Conservation (phyloP, 306 rosid genomes). For the Bauhinia variegata region DNA sequence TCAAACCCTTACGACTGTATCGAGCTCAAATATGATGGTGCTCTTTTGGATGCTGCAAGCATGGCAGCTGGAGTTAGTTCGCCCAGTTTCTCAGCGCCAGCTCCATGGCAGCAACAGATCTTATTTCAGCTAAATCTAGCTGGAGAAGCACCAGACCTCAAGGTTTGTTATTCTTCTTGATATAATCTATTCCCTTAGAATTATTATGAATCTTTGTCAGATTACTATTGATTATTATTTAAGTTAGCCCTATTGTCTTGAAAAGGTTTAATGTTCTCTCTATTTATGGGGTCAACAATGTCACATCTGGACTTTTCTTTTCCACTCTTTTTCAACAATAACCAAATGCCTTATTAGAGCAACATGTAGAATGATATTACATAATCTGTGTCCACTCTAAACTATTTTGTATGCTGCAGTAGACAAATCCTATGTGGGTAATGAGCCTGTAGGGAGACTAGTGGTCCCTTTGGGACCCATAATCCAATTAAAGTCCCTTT, state of each 20-base stretch:
- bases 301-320: background rate
- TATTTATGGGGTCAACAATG: background rate
- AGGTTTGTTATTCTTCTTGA: conserved; percentile 53
- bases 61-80: conserved; percentile 82
- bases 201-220: background rate
- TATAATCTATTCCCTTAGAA: background rate
- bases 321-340: background rate
- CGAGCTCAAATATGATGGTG: conserved; percentile 87
- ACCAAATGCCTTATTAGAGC: background rate
- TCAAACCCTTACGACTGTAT: conserved; percentile 80
- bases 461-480: background rate
- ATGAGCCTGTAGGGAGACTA: background rate
- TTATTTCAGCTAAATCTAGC: conserved; percentile 70
- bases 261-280: background rate
- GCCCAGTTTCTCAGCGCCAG: conserved; percentile 76
- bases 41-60: conserved; percentile 92
- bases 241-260: no score
- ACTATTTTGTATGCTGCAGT: background rate
- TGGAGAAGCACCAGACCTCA: conserved; percentile 78
- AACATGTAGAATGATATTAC: background rate
- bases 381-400: background rate
- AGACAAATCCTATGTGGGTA: background rate
- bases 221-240: conserved; percentile 17
- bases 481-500: background rate
- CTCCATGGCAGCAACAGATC: conserved; percentile 71